phyloP scores from a whole-genome alignment of 352 stramenopile species.

The Globisporangium yorkense region DNA sequence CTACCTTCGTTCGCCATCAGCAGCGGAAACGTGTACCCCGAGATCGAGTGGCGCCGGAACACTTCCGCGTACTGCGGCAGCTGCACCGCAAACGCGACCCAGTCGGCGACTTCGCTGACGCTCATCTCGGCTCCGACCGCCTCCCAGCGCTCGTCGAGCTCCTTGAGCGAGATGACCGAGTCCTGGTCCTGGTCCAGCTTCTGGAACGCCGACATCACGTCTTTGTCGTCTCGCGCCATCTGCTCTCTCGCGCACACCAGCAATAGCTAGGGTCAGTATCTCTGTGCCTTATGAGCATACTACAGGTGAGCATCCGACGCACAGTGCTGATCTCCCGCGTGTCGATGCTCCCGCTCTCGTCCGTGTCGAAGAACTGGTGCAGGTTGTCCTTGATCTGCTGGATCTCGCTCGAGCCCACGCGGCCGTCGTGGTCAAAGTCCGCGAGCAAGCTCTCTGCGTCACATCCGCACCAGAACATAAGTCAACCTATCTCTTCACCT shows the following conservation, averaged over 20 bases:
- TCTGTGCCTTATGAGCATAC: too few relatives aligned
- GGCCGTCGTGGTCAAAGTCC: conserved; percentile 76
- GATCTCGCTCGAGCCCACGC: conserved; percentile 68
- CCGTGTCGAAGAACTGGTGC: conserved; percentile 71
- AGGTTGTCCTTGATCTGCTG: conserved; percentile 79
- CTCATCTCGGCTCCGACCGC: conserved; percentile 82
- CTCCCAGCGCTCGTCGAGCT: conserved; percentile 81
- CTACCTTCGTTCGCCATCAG: conserved; percentile 79
- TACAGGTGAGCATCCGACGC: conserved; percentile 3
- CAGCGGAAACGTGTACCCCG: conserved; percentile 81
- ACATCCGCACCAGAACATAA: not conserved
- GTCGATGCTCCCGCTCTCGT: conserved; percentile 74
- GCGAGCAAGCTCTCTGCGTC: conserved; percentile 60
- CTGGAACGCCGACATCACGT: conserved; percentile 61
- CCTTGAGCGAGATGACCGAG: conserved; percentile 73
- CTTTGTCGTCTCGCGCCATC: conserved; percentile 52
- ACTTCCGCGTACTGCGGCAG: conserved; percentile 76
- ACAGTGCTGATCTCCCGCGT: conserved; percentile 61
- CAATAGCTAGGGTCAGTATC: not conserved
- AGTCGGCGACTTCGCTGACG: conserved; percentile 75
- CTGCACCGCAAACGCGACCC: conserved; percentile 75
- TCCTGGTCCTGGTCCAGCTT: conserved; percentile 78
- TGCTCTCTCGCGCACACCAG: conserved; percentile 1
- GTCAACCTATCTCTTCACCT: not conserved
- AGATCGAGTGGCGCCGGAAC: conserved; percentile 77